Evolutionary conservation across 345 rosid species (phyloP), one percentile per base, ranked within the genome.

Genomic region (Atalantia buxifolia): DNA sequence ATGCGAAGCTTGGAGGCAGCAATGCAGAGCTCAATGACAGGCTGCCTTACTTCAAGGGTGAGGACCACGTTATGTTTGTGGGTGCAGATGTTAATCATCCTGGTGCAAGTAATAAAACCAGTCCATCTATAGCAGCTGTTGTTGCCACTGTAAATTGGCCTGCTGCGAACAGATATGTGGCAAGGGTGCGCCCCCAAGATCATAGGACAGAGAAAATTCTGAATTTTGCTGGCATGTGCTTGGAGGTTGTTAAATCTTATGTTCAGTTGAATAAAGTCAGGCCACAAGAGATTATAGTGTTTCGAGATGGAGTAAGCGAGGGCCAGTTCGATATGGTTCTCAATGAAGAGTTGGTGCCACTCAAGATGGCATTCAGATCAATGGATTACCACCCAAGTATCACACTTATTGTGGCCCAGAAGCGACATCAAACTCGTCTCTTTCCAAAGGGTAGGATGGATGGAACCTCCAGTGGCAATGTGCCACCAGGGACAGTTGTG

Each of bases 61-160:
- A 83, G 1, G 87, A 79, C 63, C 81, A 86, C 69, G 97, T 91
- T 35, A 95, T 95, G 98, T 95, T 92, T 57, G 75, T 95, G 0
- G 99, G 99, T 10, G 98, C 96, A 62, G 98, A 95, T 82, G 99
- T 93, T 30, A 95, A 93, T 82, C 99, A 95, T 84, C 98, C 99
- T 25, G 88, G 81, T 27, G 71, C 93, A 9, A 74, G 65, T 16
- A 81, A 88, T 83, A 80, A 31, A n/a, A 83, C 79, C 24, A 92
- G 93, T 77, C 98, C 97, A 12, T 93, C 98, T 7, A 86, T 95
- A 27, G 97, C 92, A 64, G 97, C 98, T 38, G 96, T 95, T 25
- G 97, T 95, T 4, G 95, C 91, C 3, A 91, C 93, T 4, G 59
- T 93, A 18, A 95, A 93, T 71, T 95, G 99, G 96, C 99, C 99